These are phyloP conservation scores for Globisporangium sylvaticum DNA, from an alignment of 352 stramenopile species.

Conservation along the genomic window DNA sequence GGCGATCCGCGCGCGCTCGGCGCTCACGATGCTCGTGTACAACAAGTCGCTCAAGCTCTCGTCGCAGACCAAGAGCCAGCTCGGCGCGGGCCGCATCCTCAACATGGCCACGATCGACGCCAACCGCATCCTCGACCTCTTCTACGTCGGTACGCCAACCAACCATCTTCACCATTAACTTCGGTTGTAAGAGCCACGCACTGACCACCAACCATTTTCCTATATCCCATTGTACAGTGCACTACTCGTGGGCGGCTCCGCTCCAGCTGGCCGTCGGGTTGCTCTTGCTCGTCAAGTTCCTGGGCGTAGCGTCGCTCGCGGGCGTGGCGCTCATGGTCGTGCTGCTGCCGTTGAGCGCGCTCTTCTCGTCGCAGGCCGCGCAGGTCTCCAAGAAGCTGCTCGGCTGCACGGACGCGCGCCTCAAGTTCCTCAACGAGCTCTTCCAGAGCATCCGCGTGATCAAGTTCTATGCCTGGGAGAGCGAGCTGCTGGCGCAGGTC, in stretches of 20 bases:
- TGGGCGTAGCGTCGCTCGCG: constrained; percentile 48
- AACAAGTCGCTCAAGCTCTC: constrained; percentile 55
- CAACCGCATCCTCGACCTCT: constrained; percentile 86
- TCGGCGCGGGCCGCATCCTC: constrained; percentile 82
- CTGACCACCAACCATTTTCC: not conserved
- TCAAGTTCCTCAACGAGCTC: constrained; percentile 58
- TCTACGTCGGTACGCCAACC: constrained; percentile 32
- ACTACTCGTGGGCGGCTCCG: constrained; percentile 61
- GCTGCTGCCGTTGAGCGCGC: constrained; percentile 36
- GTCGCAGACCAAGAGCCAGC: constrained; percentile 46
- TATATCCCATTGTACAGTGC: constrained; percentile 21
- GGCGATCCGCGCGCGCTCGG: constrained; percentile 57
- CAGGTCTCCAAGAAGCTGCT: constrained; percentile 38
- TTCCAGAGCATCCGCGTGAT: constrained; percentile 63
- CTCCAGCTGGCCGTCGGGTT: constrained; percentile 56
- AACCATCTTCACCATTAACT: not conserved
- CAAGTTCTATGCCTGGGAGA: constrained; percentile 81
- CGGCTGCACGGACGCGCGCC: constrained; percentile 42
- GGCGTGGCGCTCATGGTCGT: constrained; percentile 58
- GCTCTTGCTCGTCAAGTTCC: constrained; percentile 44
- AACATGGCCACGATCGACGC: constrained; percentile 95
- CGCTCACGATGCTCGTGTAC: constrained; percentile 64
- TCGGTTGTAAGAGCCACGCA: not conserved
- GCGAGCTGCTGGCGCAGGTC: constrained; percentile 45
- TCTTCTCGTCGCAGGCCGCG: constrained; percentile 36